Conservation (phyloP, 495 filamentous ascomycete species). For the Zalerion maritima region DNA sequence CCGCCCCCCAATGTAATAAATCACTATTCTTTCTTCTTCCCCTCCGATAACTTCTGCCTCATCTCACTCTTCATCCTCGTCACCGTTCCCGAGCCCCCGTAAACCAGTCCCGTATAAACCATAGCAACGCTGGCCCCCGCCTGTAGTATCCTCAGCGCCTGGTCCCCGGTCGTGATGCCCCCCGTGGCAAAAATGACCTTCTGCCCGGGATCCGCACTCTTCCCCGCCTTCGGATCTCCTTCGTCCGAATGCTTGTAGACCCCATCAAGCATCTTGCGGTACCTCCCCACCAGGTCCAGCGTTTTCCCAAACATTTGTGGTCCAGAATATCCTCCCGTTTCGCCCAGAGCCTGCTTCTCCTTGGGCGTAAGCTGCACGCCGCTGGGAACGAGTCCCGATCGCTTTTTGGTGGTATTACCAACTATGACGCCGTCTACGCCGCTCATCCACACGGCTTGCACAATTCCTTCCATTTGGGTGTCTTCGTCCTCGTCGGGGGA, state of each 20-base stretch:
- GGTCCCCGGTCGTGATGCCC: constrained; percentile 71
- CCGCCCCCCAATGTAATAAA: too few relatives aligned
- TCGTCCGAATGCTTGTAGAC: constrained; percentile 8
- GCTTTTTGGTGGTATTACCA: constrained; percentile 86
- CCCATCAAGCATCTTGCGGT: constrained; percentile 57
- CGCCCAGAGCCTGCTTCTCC: constrained; percentile 51
- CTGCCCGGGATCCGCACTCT: constrained; percentile 20
- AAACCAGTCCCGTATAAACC: constrained; percentile 69
- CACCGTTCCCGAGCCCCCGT: constrained; percentile 72
- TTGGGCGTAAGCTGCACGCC: constrained; percentile 46
- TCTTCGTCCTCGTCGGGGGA: constrained; percentile 84
- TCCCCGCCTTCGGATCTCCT: constrained; percentile 8
- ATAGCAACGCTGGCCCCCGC: constrained; percentile 80
- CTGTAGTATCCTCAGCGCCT: constrained; percentile 63
- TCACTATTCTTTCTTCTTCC: too few relatives aligned
- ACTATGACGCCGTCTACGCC: constrained; percentile 93
- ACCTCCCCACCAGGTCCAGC: constrained; percentile 57
- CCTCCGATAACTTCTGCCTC: constrained; percentile 28
- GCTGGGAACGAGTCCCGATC: constrained; percentile 50
- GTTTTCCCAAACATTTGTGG: constrained; percentile 74
- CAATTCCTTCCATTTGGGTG: constrained; percentile 71
- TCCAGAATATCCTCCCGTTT: constrained; percentile 82
- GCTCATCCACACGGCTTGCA: constrained; percentile 65
- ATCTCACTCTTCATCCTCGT: constrained; percentile 81
- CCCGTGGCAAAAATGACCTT: constrained; percentile 89